A percentile compares a stretch with the other conserved stretches of the same genome.
Conservation (phyloP, 805 yeast genomes). For the Ogataea nitratoaversa region DNA sequence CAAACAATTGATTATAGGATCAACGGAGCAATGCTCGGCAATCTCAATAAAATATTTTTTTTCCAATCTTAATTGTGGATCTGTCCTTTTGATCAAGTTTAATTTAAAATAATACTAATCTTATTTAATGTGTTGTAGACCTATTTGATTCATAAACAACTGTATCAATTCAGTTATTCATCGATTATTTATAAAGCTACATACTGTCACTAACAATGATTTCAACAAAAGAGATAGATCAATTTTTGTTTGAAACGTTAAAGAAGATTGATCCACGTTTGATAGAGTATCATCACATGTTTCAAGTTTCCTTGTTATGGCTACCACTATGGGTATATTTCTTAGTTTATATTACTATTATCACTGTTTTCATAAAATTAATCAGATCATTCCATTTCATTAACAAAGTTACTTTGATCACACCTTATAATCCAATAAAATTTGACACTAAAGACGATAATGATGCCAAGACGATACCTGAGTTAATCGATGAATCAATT, state of each 20-base stretch:
- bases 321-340: conserved; percentile 14
- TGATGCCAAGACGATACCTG: conserved; percentile 13
- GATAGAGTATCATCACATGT: conserved; percentile 9
- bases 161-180: too few relatives aligned
- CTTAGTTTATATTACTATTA: conserved; percentile 1
- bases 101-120: too few relatives aligned
- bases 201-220: background rate
- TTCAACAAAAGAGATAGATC: conserved; percentile 3
- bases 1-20: too few relatives aligned
- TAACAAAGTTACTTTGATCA: conserved; percentile 8
- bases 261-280: conserved; percentile 6
- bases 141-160: too few relatives aligned
- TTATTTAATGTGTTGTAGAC: too few relatives aligned
- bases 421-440: conserved; percentile 9
- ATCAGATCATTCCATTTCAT: conserved; percentile 7
- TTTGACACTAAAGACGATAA: conserved; percentile 1
- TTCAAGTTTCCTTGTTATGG: conserved; percentile 7
- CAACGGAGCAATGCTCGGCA: too few relatives aligned
- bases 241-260: conserved; percentile 1
- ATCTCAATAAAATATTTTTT: too few relatives aligned
- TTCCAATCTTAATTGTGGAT: too few relatives aligned
- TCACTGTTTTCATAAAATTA: background rate
- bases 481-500: conserved; percentile 18
- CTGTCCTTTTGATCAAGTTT: too few relatives aligned
- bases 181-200: too few relatives aligned